A percentile compares a stretch with the other conserved stretches of the same genome.
Evolutionary conservation across 768 basidiomycete species (phyloP).

Genomic region (Harrya chromipes): DNA sequence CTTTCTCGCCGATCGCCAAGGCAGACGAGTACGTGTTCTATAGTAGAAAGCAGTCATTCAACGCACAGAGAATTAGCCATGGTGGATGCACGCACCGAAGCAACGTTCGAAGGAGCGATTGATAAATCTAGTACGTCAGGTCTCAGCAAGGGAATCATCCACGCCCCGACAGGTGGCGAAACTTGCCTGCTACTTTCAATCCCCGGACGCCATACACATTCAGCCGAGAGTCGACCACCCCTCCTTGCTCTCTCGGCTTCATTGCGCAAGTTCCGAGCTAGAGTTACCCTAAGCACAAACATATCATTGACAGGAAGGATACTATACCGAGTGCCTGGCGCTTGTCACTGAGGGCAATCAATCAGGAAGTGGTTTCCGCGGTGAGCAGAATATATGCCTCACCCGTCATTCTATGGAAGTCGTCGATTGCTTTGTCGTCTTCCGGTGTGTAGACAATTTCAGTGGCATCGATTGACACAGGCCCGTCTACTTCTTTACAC

Average conservation of each 20-base stretch:
- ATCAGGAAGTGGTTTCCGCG: not conserved
- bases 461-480: slow-evolving; percentile 25
- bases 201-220: slow-evolving; percentile 59
- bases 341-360: slow-evolving; percentile 22
- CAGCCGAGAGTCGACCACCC: slow-evolving; percentile 60
- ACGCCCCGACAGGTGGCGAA: not conserved
- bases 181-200: slow-evolving; percentile 56
- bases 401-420: slow-evolving; percentile 23
- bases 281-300: not conserved
- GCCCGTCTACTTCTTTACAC: slow-evolving; percentile 13
- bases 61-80: not conserved
- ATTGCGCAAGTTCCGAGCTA: slow-evolving; percentile 67
- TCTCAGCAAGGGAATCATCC: not conserved
- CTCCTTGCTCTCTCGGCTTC: slow-evolving; percentile 54
- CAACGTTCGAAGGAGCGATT: slow-evolving; percentile 38
- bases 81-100: slow-evolving; percentile 21
- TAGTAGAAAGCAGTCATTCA: no score
- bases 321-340: slow-evolving; percentile 33
- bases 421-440: slow-evolving; percentile 35
- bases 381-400: not conserved
- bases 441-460: slow-evolving; percentile 32
- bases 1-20: slow-evolving; percentile 27
- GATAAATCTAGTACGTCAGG: slow-evolving; percentile 35
- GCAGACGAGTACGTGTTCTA: slow-evolving; percentile 26
- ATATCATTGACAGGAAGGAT: not conserved